Base-by-base conservation (phyloP, 148 eudicot species). In the Rhododendron henanense region DNA sequence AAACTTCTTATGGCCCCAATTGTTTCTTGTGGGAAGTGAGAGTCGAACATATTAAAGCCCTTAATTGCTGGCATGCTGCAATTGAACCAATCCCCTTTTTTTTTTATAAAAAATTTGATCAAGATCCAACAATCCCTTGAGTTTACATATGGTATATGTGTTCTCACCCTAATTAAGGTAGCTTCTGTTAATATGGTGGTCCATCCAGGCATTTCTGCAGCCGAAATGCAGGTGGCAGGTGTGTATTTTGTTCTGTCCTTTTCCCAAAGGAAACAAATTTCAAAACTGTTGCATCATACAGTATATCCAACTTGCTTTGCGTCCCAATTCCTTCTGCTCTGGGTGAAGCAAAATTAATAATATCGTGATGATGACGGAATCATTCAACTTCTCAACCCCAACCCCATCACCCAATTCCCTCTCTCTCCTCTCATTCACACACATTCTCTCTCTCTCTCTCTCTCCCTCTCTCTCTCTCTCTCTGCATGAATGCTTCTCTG, bases 341-440 rank as follows among this genome's bases (percentile, higher is more conserved):
- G 6, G 63, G 69, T 6, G 6, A 57, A 47, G 63, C 48, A 83
- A 83, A 69, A 28, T 75, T 73, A 84, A 83, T 83, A 13, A 84
- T 84, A 84, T 48, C 47, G 80, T 84, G 85, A 84, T 84, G 80
- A 84, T 84, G 85, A 84, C 85, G 48, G 31, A 33, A 84, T 74
- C 67, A 84, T 84, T 74, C 69, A 47, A 76, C 47, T 84, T 74
- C 50, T 74, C 50, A 47, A 76, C 47, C 25, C 74, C 51, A 31
- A 1, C n/a, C 71, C 35, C 47, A 82, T 69, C 73, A 61, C 65
- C 65, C 28, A 65, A 28, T 10, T 33, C 71, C 71, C 65, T 44
- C 80, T 39, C 80, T 77, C 50, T 33, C 48, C 28, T 44, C 48
- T 19, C 48, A 35, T 35, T 75, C 80, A 77, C 80, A 77, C 80